Conservation (phyloP, 2,329 filamentous ascomycete genomes). For the Claviceps digitariae region DNA sequence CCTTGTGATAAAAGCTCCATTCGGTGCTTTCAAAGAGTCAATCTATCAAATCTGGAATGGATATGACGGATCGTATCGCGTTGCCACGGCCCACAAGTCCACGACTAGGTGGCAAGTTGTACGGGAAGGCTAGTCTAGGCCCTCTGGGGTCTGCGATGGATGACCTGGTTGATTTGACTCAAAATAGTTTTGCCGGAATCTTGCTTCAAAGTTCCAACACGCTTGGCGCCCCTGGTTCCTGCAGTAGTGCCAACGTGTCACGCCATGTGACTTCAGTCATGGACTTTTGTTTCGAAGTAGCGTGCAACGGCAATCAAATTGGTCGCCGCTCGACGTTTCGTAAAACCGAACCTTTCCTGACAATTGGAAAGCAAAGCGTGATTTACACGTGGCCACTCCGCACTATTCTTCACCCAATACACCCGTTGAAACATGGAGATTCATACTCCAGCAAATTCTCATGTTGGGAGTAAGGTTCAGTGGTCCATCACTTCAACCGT, state of each 20-base stretch:
- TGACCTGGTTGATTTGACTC: neutral
- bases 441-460: neutral
- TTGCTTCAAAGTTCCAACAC: neutral
- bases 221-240: conserved; percentile 1
- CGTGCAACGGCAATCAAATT: neutral
- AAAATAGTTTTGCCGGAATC: neutral
- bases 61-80: neutral
- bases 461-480: neutral
- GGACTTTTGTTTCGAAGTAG: neutral
- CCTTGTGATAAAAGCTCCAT: neutral
- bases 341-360: neutral
- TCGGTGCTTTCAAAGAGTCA: neutral
- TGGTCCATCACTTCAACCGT: neutral
- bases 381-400: neutral
- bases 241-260: neutral
- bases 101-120: neutral
- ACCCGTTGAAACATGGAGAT: neutral
- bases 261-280: neutral
- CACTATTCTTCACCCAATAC: neutral
- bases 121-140: no score
- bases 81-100: no score
- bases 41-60: no score
- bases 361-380: neutral
- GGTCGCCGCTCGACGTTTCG: no score
- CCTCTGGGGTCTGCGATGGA: no score